These are phyloP conservation scores for Ensete ventricosum DNA, from an alignment of 176 grass and related monocot species.

Conservation along the genomic window DNA sequence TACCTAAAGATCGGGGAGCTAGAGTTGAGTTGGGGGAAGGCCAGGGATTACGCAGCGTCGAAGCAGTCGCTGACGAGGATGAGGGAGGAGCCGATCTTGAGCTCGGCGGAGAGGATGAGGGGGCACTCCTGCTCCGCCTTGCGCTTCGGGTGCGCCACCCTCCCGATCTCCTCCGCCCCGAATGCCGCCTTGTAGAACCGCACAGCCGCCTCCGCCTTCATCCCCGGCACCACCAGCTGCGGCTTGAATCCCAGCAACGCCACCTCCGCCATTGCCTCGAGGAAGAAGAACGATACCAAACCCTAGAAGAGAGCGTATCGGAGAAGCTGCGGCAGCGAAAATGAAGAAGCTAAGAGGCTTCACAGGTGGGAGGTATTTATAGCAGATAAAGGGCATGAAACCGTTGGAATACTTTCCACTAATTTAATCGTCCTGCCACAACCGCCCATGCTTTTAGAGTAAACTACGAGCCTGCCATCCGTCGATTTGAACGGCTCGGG, in stretches of 20 bases:
- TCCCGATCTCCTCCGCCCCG: slow-evolving; percentile 40
- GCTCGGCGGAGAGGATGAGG: slow-evolving; percentile 43
- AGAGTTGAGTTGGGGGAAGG: not conserved
- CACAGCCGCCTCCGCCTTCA: slow-evolving; percentile 43
- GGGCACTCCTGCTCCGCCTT: slow-evolving; percentile 47
- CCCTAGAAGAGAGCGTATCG: not conserved
- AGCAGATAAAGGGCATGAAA: not conserved
- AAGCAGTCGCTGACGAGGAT: slow-evolving; percentile 41
- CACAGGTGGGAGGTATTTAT: slow-evolving; percentile 17
- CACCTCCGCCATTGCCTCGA: slow-evolving; percentile 6
- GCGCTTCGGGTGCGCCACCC: slow-evolving; percentile 39
- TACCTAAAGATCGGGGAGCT: too few relatives aligned
- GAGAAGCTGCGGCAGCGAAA: not conserved
- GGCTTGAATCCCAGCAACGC: slow-evolving; percentile 23
- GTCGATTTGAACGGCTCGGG: too few relatives aligned
- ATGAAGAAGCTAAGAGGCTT: not conserved
- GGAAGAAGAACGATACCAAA: not conserved
- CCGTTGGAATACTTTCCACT: not conserved
- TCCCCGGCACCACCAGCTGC: slow-evolving; percentile 36
- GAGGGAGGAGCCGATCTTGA: slow-evolving; percentile 30
- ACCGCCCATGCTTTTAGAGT: too few relatives aligned
- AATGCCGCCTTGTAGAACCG: slow-evolving; percentile 65
- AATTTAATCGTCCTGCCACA: too few relatives aligned
- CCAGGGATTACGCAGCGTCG: slow-evolving; percentile 26
- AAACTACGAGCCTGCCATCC: not conserved